Evolutionary conservation across 768 basidiomycete genomes (phyloP).

Genomic region (Termitomyces sp.): DNA sequence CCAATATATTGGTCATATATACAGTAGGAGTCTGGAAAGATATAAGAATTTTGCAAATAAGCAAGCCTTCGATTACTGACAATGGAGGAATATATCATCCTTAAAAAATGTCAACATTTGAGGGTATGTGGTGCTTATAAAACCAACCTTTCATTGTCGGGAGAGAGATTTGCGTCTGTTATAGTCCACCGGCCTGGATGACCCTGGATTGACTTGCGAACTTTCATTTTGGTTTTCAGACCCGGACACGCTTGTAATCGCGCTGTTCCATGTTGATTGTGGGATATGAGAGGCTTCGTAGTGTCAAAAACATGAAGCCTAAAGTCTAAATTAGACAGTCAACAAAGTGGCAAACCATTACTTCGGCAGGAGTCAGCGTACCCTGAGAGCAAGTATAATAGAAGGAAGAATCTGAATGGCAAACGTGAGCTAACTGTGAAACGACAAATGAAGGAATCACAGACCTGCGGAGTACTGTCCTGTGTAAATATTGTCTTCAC

Average conservation of each 20-base stretch:
- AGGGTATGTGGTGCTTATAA: not conserved
- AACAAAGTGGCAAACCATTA: not conserved
- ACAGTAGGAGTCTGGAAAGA: conserved; percentile 56
- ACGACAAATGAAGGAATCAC: not conserved
- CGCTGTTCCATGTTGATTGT: conserved; percentile 6
- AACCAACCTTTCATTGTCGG: conserved; percentile 75
- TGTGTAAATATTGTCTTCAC: conserved; percentile 71
- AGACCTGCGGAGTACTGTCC: conserved; percentile 78
- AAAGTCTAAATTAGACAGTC: conserved; percentile 54
- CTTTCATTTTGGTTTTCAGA: conserved; percentile 37
- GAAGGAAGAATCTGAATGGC: conserved; percentile 70
- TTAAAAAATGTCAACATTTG: conserved; percentile 18
- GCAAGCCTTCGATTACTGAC: conserved; percentile 30
- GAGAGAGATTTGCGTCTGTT: conserved; percentile 88
- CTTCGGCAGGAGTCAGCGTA: conserved; percentile 19
- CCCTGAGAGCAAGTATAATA: conserved; percentile 92
- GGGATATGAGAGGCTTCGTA: conserved; percentile 36
- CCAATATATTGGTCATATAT: conserved; percentile 69
- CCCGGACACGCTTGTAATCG: conserved; percentile 15
- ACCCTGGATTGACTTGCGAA: conserved; percentile 66
- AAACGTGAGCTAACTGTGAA: conserved; percentile 1
- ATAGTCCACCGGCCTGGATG: conserved; percentile 85
- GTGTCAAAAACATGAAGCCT: conserved; percentile 85
- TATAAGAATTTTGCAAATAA: conserved; percentile 2
- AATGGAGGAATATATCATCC: conserved; percentile 92